Evolutionary conservation across 192 early-diverging fungal species (phyloP).

Genomic region (Linnemannia zychae): DNA sequence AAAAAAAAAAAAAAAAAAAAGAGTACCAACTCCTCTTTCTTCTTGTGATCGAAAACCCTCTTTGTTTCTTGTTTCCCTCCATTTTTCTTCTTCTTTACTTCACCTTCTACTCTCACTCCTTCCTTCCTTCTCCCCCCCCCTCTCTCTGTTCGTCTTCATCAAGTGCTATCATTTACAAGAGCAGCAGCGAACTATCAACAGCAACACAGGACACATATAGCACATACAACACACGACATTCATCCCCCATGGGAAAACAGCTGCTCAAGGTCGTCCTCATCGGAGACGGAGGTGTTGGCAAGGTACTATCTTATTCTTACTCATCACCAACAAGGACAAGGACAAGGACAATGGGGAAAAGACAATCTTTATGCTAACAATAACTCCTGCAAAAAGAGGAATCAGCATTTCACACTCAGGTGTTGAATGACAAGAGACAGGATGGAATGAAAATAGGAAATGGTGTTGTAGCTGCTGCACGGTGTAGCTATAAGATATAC

Average conservation of each 20-base stretch:
- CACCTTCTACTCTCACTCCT: background rate
- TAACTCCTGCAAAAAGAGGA: no score
- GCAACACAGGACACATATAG: slow-evolving; percentile 4
- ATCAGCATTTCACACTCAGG: no score
- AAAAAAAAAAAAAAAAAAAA: no score
- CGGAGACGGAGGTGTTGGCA: slow-evolving; percentile 69
- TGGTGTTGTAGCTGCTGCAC: background rate
- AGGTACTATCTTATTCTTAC: slow-evolving; percentile 45
- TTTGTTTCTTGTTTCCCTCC: background rate
- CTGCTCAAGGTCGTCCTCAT: slow-evolving; percentile 67
- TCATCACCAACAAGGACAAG: background rate
- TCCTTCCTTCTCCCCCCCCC: background rate
- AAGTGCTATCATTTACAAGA: background rate
- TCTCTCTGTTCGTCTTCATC: background rate
- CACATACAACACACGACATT: background rate
- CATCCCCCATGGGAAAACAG: slow-evolving; percentile 60
- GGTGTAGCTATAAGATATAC: background rate
- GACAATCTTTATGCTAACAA: no score
- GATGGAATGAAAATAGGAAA: no score
- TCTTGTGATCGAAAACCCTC: background rate
- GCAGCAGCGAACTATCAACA: background rate
- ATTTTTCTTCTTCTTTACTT: background rate
- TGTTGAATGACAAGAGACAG: no score
- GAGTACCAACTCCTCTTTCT: no score
- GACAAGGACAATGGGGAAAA: no score